Evolutionary conservation across 2,329 filamentous ascomycete genomes (phyloP).

Genomic region (Neopestalotiopsis sp.): DNA sequence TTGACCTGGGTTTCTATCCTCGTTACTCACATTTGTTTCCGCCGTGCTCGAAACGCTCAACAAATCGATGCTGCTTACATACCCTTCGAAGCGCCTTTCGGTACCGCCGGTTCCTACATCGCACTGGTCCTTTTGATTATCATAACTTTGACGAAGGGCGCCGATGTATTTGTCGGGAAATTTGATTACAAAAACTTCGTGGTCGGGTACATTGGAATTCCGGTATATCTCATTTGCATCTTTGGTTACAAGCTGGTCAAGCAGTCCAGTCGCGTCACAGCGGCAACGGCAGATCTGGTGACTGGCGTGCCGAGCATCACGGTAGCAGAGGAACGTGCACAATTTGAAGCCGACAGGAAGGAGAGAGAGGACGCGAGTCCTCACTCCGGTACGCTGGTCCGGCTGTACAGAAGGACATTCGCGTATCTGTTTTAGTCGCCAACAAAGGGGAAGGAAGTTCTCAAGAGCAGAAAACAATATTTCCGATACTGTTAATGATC

Average conservation of each 20-base stretch:
- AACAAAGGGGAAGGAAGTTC: too few relatives aligned
- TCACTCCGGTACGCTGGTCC: neutral
- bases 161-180: neutral
- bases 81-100: neutral
- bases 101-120: neutral
- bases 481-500: too few relatives aligned
- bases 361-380: neutral
- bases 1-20: neutral
- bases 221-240: neutral
- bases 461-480: too few relatives aligned
- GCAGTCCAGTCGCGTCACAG: neutral
- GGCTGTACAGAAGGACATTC: neutral
- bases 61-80: neutral
- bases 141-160: neutral
- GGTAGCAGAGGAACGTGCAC: neutral
- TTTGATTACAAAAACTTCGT: conserved; percentile 1
- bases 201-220: neutral
- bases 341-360: neutral
- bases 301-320: neutral
- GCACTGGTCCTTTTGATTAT: neutral
- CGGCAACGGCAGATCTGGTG: neutral
- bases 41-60: neutral
- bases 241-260: neutral
- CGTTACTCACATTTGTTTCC: neutral
- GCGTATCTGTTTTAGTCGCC: neutral